Base-by-base conservation (phyloP, 2,329 filamentous ascomycete genomes). In the Aspergillus calidoustus region DNA sequence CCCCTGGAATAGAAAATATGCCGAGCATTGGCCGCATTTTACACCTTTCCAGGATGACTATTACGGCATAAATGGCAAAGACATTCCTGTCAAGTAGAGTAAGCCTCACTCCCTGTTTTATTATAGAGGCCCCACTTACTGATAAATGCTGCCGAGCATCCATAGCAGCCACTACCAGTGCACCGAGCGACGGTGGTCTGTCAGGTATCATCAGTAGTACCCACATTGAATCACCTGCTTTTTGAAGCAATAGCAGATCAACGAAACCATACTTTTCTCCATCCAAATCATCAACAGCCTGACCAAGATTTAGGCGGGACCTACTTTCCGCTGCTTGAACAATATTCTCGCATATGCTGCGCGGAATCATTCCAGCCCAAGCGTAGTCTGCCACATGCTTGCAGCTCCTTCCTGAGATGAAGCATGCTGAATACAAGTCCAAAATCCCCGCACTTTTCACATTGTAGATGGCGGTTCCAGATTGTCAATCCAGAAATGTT, bases 401-500 rank as follows among this genome's bases (percentile, higher is more conserved):
- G 52, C 74, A 77, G 60, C 74, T 76, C 46, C 74, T 69, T 31
- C 73, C 74, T 34, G 71, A 75, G 9, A 76, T 63, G 57, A 73
- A 76, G 59, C 74, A 77, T 15, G 70, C 69, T 44, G 76, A 61
- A 59, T 74, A 77, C 28, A 77, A 66, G 54, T 76, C 74, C 74
- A 60, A 77, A 76, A 61, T 76, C 74, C 19, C 71, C 68, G 54
- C 75, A 77, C 50, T 73, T 66, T 19, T 72, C 72, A 53, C 74
- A 77, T n/a, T 73, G 73, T 22, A 77, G 62, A 67, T 77, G 74
- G 22, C 73, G 72, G 54, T 77, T 76, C 75, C 75, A 76, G 46
- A 77, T 76, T n/a, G 74, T 74, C 4, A 74, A 70, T 22, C 70
- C 72, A 63, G 74, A 76, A 61, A 76, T 76, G 56, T 76, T 74